Conservation (phyloP, 2,329 filamentous ascomycete genomes). For the Apiospora saccharicola region DNA sequence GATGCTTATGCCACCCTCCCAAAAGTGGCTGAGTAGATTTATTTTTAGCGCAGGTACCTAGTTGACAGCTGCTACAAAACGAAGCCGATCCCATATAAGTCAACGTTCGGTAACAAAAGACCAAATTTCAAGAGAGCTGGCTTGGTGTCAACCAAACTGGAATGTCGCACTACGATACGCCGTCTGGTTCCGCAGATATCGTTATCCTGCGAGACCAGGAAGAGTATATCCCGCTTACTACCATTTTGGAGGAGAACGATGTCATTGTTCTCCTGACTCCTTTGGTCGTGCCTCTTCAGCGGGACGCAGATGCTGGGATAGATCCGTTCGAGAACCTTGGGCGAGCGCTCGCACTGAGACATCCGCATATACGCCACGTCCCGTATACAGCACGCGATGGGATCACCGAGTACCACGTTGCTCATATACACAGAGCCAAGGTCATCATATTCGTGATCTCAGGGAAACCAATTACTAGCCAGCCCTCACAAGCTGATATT, state of each 20-base stretch:
- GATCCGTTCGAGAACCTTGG: conserved; percentile 80
- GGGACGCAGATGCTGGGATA: conserved; percentile 49
- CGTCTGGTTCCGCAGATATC: conserved; percentile 10
- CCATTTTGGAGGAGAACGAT: conserved; percentile 55
- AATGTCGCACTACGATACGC: conserved; percentile 16
- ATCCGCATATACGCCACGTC: conserved; percentile 71
- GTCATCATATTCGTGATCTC: conserved; percentile 68
- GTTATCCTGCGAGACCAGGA: conserved; percentile 19
- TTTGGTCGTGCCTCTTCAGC: conserved; percentile 55
- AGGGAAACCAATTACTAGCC: conserved; percentile 53
- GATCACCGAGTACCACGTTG: conserved; percentile 68
- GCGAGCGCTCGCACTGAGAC: conserved; percentile 64
- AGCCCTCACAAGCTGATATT: conserved; percentile 60
- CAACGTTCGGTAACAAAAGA: background rate
- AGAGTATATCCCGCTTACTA: conserved; percentile 54
- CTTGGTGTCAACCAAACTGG: conserved; percentile 16
- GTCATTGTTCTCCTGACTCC: conserved; percentile 70
- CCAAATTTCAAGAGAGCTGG: background rate
- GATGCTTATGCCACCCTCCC: background rate
- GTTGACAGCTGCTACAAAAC: conserved; percentile 2
- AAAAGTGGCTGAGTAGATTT: background rate
- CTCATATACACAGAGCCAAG: conserved; percentile 67
- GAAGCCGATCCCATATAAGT: conserved; percentile 11
- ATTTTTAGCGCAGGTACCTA: conserved; percentile 16
- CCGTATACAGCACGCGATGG: conserved; percentile 72